Evolutionary conservation across 2,329 filamentous ascomycete genomes (phyloP).

Genomic region (Xylaria arbuscula): DNA sequence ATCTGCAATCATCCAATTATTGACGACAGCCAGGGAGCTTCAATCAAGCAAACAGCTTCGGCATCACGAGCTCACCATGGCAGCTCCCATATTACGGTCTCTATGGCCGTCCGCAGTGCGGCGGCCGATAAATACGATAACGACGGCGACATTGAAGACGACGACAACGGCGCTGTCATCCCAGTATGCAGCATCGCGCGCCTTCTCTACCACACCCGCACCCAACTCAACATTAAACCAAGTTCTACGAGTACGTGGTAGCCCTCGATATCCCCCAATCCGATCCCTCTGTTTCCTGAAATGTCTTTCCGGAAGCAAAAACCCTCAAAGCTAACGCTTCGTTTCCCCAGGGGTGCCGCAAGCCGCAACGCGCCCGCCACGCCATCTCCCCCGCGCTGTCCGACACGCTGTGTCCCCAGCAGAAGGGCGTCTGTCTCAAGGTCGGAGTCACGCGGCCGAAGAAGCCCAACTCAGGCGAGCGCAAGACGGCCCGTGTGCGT

Average conservation of each 20-base stretch:
- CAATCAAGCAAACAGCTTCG: slow-evolving; percentile 1
- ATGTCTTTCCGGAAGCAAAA: not conserved
- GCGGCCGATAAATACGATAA: slow-evolving; percentile 46
- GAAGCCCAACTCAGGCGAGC: slow-evolving; percentile 98
- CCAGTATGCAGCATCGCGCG: slow-evolving; percentile 48
- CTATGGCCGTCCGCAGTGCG: slow-evolving; percentile 47
- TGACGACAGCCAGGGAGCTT: not conserved
- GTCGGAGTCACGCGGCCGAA: slow-evolving; percentile 95
- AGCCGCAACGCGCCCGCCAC: slow-evolving; percentile 83
- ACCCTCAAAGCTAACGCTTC: not conserved
- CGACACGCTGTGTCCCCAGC: slow-evolving; percentile 74
- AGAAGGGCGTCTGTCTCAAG: slow-evolving; percentile 96
- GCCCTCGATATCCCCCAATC: not conserved
- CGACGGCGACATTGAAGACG: slow-evolving; percentile 45
- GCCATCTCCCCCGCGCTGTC: slow-evolving; percentile 86
- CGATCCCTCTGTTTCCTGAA: not conserved
- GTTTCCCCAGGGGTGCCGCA: slow-evolving; percentile 73
- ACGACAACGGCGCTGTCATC: slow-evolving; percentile 35
- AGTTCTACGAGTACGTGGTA: slow-evolving; percentile 65
- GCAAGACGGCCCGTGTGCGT: slow-evolving; percentile 92
- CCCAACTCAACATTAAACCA: slow-evolving; percentile 77
- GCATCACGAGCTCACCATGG: slow-evolving; percentile 43
- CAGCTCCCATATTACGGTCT: slow-evolving; percentile 47
- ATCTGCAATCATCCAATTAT: slow-evolving; percentile 22
- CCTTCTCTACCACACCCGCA: slow-evolving; percentile 68